Conservation (phyloP, 306 rosid genomes). For the Malus orientalis region DNA sequence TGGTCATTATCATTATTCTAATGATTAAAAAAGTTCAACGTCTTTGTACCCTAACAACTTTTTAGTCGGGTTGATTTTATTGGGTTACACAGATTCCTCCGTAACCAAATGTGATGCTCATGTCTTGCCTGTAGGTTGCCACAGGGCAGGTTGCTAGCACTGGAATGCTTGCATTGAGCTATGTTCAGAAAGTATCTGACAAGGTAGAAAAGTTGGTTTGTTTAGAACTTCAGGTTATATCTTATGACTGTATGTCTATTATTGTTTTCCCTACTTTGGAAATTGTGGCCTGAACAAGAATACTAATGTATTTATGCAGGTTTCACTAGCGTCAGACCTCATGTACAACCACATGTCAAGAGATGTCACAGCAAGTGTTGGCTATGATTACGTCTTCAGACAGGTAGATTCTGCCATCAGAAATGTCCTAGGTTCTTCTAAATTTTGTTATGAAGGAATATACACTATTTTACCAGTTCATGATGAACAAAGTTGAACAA, state of each 20-base stretch:
- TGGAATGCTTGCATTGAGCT: slow-evolving; percentile 82
- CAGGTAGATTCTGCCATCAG: slow-evolving; percentile 43
- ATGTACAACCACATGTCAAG: slow-evolving; percentile 82
- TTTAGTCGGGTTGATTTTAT: no score
- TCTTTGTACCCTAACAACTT: no score
- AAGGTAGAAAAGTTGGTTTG: slow-evolving; percentile 45
- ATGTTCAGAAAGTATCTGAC: slow-evolving; percentile 87
- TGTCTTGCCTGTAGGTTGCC: slow-evolving; percentile 55
- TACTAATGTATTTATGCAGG: slow-evolving; percentile 34
- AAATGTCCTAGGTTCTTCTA: no score
- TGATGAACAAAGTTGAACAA: no score
- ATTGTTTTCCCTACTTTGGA: no score
- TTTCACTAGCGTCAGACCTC: slow-evolving; percentile 77
- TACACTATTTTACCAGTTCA: no score
- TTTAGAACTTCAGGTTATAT: background rate
- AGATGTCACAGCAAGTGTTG: slow-evolving; percentile 80
- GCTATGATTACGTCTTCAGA: slow-evolving; percentile 81
- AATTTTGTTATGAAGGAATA: no score
- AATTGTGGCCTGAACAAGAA: background rate
- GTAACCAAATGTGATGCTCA: background rate
- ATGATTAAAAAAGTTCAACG: no score
- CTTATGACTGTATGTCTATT: background rate
- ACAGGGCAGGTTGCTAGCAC: slow-evolving; percentile 93
- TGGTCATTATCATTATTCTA: background rate
- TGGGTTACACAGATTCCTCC: no score